Percentiles rank a stretch among this genome's conserved stretches.
Conservation (phyloP, 2,329 filamentous ascomycete species). For the Thelonectria blattea region DNA sequence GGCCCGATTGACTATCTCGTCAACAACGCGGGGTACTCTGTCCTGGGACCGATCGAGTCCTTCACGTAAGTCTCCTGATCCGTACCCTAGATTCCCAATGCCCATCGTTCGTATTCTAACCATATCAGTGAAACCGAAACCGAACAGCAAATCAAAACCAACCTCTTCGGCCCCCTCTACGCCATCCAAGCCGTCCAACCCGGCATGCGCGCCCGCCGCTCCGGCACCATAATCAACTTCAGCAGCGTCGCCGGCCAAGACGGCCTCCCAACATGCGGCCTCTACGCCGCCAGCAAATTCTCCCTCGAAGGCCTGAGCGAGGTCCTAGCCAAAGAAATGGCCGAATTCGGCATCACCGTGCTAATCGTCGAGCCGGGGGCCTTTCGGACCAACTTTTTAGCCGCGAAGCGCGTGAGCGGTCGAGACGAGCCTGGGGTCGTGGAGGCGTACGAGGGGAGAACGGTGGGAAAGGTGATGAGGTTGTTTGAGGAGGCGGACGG, state of each 20-base stretch:
- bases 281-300: conserved; percentile 56
- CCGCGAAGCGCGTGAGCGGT: conserved; percentile 29
- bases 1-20: conserved; percentile 55
- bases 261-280: conserved; percentile 45
- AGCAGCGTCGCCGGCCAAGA: conserved; percentile 52
- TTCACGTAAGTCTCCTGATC: conserved; percentile 35
- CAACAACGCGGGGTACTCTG: conserved; percentile 56
- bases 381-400: conserved; percentile 56
- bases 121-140: conserved; percentile 44
- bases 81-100: too few relatives aligned
- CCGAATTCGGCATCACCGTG: conserved; percentile 50
- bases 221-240: conserved; percentile 54
- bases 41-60: conserved; percentile 28
- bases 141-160: conserved; percentile 51
- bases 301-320: conserved; percentile 51
- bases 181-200: conserved; percentile 56
- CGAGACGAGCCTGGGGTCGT: conserved; percentile 22
- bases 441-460: conserved; percentile 39
- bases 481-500: conserved; percentile 37
- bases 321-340: conserved; percentile 49
- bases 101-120: too few relatives aligned
- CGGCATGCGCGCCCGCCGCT: conserved; percentile 48
- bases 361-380: conserved; percentile 56
- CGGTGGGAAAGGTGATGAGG: conserved; percentile 33
- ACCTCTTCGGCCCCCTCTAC: conserved; percentile 56